phyloP scores from a whole-genome alignment of 352 stramenopile genomes.

The Pythium brachiatum region DNA sequence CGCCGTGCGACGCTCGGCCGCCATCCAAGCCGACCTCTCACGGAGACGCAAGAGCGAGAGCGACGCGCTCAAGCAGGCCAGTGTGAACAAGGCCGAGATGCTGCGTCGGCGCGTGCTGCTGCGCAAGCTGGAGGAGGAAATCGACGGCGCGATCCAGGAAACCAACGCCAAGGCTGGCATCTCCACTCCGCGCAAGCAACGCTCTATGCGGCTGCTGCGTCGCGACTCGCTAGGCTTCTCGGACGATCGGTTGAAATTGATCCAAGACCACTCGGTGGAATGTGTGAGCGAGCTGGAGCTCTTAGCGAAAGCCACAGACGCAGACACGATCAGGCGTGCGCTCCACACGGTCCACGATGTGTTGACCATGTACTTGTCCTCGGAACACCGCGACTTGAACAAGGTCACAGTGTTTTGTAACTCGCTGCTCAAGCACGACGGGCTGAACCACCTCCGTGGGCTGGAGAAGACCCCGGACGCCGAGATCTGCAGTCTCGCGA shows the following conservation, averaged over 20 bases:
- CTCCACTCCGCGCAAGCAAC: conserved; percentile 7
- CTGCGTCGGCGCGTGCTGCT: conserved; percentile 59
- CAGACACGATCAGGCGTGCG: conserved; percentile 34
- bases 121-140: conserved; percentile 71
- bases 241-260: conserved; percentile 49
- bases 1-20: conserved; percentile 9
- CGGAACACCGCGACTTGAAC: conserved; percentile 70
- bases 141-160: conserved; percentile 64
- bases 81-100: conserved; percentile 56
- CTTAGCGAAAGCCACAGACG: conserved; percentile 26
- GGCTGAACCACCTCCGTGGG: conserved; percentile 57
- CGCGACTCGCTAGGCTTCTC: conserved; percentile 35
- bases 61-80: conserved; percentile 54
- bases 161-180: conserved; percentile 25
- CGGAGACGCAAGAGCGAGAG: conserved; percentile 68
- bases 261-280: conserved; percentile 59
- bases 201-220: conserved; percentile 20
- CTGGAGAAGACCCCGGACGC: conserved; percentile 51
- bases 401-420: conserved; percentile 86
- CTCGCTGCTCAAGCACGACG: conserved; percentile 69
- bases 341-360: conserved; percentile 69
- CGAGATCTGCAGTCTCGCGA: conserved; percentile 57
- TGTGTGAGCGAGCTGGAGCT: conserved; percentile 57
- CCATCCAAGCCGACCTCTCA: conserved; percentile 28
- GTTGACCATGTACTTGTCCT: conserved; percentile 64